These are phyloP conservation scores for Castanea crenata DNA, from an alignment of 306 rosid genomes.

Conservation along the genomic window DNA sequence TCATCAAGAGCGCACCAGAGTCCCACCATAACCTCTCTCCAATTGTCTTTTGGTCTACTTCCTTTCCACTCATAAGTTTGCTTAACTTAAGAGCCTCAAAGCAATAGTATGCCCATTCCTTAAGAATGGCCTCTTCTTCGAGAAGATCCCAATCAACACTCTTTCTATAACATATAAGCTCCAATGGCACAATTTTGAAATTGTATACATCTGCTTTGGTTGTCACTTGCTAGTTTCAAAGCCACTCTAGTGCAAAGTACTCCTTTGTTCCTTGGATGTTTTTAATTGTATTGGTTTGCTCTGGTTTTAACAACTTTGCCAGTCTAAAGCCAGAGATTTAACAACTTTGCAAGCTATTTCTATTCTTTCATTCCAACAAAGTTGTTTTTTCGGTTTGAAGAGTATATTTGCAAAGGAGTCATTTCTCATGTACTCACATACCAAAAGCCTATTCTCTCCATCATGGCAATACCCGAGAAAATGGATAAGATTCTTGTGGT, in stretches of 20 bases:
- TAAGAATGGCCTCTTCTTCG: too few relatives aligned
- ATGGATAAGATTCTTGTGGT: too few relatives aligned
- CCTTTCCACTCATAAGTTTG: not conserved
- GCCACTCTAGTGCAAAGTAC: not conserved
- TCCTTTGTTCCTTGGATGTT: not conserved
- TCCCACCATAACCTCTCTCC: not conserved
- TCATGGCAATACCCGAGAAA: not conserved
- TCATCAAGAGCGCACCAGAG: not conserved
- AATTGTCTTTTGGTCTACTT: not conserved
- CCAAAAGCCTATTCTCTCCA: not conserved
- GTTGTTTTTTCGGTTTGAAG: too few relatives aligned
- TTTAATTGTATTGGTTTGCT: not conserved
- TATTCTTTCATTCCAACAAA: too few relatives aligned
- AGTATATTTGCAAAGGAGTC: too few relatives aligned
- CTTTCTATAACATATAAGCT: not conserved
- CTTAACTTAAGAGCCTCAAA: not conserved
- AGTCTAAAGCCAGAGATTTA: too few relatives aligned
- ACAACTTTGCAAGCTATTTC: too few relatives aligned
- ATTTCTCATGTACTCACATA: not conserved
- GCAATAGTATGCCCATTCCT: too few relatives aligned
- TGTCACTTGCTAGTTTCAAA: not conserved
- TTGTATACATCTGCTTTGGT: not conserved
- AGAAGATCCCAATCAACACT: not conserved
- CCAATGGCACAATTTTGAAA: not conserved
- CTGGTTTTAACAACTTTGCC: not conserved